These are phyloP conservation scores for Lipomyces mesembrius DNA, from an alignment of 805 yeast species.

Conservation along the genomic window DNA sequence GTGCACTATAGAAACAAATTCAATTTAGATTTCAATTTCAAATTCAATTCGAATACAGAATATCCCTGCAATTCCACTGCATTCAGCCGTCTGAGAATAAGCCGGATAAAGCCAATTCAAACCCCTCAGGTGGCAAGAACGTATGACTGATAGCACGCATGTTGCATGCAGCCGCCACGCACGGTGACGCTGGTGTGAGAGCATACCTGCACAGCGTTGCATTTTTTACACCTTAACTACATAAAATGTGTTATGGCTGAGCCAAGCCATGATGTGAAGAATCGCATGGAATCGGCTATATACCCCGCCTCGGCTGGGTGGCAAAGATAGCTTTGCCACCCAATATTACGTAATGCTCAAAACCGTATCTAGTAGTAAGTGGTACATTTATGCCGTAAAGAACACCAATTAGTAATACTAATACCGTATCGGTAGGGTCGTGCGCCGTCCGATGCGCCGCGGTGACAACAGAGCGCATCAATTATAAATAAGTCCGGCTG, in stretches of 20 bases:
- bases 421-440: not conserved
- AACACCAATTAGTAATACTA: no score
- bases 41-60: no score
- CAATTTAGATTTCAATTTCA: no score
- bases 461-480: not conserved
- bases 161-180: not conserved
- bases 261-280: not conserved
- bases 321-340: not conserved
- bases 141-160: not conserved
- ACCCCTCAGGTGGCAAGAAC: not conserved
- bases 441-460: not conserved
- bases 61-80: no score
- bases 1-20: no score
- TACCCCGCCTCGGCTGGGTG: not conserved
- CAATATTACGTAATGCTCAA: no score
- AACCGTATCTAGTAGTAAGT: not conserved
- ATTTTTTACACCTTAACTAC: not conserved
- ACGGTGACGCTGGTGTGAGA: not conserved
- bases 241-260: not conserved
- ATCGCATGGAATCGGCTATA: not conserved
- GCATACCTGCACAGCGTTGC: not conserved
- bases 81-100: no score
- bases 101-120: not conserved
- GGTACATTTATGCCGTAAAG: not conserved
- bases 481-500: conserved; percentile 8